A percentile compares a stretch with the other conserved stretches of the same genome.
These are phyloP conservation scores for Begonia peltatifolia DNA, from an alignment of 306 rosid genomes.

Conservation along the genomic window DNA sequence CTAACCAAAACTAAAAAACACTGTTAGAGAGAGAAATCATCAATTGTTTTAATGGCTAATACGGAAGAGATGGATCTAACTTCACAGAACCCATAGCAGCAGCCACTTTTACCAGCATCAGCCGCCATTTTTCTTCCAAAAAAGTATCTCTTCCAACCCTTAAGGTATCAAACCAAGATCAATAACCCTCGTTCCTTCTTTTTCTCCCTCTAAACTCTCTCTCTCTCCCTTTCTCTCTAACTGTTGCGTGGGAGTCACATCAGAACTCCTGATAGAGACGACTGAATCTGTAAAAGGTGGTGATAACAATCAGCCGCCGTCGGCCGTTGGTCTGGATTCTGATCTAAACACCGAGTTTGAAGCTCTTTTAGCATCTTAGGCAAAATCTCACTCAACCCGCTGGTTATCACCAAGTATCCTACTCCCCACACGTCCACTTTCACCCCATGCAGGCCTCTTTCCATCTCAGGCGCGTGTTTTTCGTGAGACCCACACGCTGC, in stretches of 20 bases:
- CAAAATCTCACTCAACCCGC: constrained; percentile 41
- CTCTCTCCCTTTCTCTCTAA: too few relatives aligned
- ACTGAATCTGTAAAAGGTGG: constrained; percentile 87
- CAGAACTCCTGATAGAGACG: constrained; percentile 41
- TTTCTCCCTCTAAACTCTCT: neutral
- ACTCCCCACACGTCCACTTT: constrained; percentile 96
- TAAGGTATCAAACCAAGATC: neutral
- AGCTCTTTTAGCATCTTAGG: constrained; percentile 85
- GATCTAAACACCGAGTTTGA: constrained; percentile 70
- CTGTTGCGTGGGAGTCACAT: constrained; percentile 22
- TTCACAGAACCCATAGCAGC: neutral
- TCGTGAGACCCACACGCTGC: constrained; percentile 24
- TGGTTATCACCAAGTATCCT: constrained; percentile 53
- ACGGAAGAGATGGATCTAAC: neutral
- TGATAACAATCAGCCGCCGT: constrained; percentile 97
- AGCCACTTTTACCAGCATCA: neutral
- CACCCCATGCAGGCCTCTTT: constrained; percentile 75
- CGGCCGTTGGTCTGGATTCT: constrained; percentile 76
- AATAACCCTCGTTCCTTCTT: neutral
- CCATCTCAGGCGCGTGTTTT: constrained; percentile 79
- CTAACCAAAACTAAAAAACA: too few relatives aligned
- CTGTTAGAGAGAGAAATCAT: neutral
- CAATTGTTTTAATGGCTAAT: neutral
- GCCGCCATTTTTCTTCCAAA: neutral
- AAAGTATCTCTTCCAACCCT: neutral